Evolutionary conservation across 2,329 filamentous ascomycete genomes (phyloP), one percentile per base, ranked within the genome.

Genomic region (Sclerotinia borealis): DNA sequence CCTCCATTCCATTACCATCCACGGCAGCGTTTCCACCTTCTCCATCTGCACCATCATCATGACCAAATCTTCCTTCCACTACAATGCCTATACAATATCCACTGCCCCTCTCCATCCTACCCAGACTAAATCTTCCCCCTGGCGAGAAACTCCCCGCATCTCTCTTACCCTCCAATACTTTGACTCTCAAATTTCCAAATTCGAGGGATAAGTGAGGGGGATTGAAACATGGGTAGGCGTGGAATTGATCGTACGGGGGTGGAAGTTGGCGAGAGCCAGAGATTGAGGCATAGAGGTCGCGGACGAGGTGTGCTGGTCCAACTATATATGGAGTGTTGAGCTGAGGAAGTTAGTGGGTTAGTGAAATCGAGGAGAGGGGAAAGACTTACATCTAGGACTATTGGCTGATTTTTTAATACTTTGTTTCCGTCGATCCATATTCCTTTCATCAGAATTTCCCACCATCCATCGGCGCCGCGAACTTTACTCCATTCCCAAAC

Each of bases 251-350:
- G 27, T 68, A 58, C 2, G 68, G 67, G 22, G 65, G 65, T 22
- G 65, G 50, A 8, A 69, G 61, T 31, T 52, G 65, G 22, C 65
- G 58, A 29, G 66, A 68, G 5, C 68, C 67, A 6, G 66, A 67
- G 19, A 68, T 65, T 2, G 64, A 68, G 4, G 68, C 63, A 59
- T 69, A 70, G 25, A 70, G 63, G 11, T 64, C 56, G 11, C 65
- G 59, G 8, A 68, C 68, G 13, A 66, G 67, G 29, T 63, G 37
- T 37, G 68, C 56, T 7, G 68, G 68, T 13, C 68, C 68, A 17
- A 70, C 34, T 19, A 70, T 68, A 52, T 66, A 70, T 2, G 68
- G 68, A 13, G 68, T 68, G 29, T 70, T 70, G 29, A 70, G 45
- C 68, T 70, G 59, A 3, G 15, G 6, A 15, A 34, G 13, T 56